Evolutionary conservation across 2,329 filamentous ascomycete genomes (phyloP), one percentile per base, ranked within the genome.

Genomic region (Claviceps digitariae): DNA sequence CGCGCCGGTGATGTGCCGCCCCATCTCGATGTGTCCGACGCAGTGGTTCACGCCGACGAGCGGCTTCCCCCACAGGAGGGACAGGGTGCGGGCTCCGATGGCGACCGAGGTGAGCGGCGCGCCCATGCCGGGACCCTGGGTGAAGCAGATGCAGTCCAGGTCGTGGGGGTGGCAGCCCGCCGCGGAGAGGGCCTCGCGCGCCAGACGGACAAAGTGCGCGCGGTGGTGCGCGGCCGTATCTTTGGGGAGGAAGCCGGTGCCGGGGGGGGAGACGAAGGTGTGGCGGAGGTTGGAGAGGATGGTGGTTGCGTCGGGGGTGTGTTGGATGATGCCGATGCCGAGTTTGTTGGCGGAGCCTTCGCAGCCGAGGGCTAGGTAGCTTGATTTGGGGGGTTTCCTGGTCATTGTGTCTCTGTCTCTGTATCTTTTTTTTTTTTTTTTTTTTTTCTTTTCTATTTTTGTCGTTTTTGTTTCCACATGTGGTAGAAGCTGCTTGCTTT

Each of bases 11-110:
- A 98, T 95, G 55, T 86, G 79, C 50, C 93, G 80, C 34, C 93
- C 93, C 93, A 98, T 98, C 73, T 98, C 93, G 63, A 98, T 97
- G 70, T 98, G 93, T 45, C 93, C 93, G 48, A 98, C 87, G 69
- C 93, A 98, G 71, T 98, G 93, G 71, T 98, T 98, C 27, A 98
- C 93, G 25, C 90, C 91, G 3, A 98, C 84, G 40, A 98, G 75
- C n/a, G 86, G 83, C 69, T 88, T 89, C 52, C 74, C 77, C 93
- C 93, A 98, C 17, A 98, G 77, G 55, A 95, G 72, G 44, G 82
- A 77, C 34, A 97, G 73, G 57, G 87, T 88, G 56, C 93, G 80
- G 21, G 90, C 93, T 1, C 84, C 90, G 38, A 97, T 74, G 34
- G 91, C 91, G 15, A 95, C 89, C 56, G 84, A 83, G 57, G 90